A percentile compares a stretch with the other conserved stretches of the same genome.
phyloP scores from a whole-genome alignment of 2,329 filamentous ascomycete species.

The Venturia aucupariae region DNA sequence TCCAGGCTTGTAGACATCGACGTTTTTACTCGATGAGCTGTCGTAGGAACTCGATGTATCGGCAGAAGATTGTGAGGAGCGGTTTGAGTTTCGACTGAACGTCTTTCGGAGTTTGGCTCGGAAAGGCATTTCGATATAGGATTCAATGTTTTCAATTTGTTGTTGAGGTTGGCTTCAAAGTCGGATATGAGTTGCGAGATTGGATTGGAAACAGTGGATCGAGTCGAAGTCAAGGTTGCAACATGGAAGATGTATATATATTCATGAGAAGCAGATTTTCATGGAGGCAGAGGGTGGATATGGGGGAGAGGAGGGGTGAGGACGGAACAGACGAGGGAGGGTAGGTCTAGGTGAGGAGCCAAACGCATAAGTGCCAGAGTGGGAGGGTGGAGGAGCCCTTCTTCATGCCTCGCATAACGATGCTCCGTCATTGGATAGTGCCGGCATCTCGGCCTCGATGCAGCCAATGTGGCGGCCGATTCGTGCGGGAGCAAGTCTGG shows the following conservation, averaged over 20 bases:
- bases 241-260: background rate
- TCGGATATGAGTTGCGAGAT: background rate
- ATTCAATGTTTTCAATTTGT: background rate
- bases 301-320: background rate
- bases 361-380: background rate
- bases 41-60: constrained; percentile 18
- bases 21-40: constrained; percentile 12
- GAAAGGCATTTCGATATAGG: constrained; percentile 31
- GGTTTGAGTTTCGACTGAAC: constrained; percentile 25
- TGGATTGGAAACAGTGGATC: background rate
- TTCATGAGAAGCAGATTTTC: background rate
- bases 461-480: background rate
- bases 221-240: background rate
- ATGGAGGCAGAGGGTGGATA: background rate
- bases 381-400: background rate
- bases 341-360: background rate
- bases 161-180: background rate
- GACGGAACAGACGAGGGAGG: background rate
- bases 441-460: background rate
- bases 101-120: constrained; percentile 37
- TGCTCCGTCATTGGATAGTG: background rate
- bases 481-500: background rate
- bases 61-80: constrained; percentile 21
- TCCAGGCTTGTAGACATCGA: constrained; percentile 41
- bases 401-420: constrained; percentile 1